Conservation (phyloP, 352 stramenopile species). For the Halophytophthora polymorphica region DNA sequence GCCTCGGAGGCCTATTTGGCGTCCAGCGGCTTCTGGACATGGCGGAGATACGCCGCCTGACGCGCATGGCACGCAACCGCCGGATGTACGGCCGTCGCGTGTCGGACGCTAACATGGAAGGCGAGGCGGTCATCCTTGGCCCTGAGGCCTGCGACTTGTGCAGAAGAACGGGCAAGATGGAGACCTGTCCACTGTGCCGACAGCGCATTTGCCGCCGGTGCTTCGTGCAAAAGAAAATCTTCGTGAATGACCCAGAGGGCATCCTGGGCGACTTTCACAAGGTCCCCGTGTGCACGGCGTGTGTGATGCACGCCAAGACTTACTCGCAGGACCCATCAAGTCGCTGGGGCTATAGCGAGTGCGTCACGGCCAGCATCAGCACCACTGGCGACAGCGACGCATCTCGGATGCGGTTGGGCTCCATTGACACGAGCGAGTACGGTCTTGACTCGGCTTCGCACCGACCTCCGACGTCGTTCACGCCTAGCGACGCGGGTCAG, state of each 20-base stretch:
- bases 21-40: conserved; percentile 42
- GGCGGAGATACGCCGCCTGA: conserved; percentile 43
- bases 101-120: conserved; percentile 1
- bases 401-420: too few species aligned
- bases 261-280: conserved; percentile 44
- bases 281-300: conserved; percentile 36
- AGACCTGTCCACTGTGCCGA: conserved; percentile 23
- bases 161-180: conserved; percentile 11
- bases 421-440: too few species aligned
- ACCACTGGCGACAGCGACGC: too few species aligned
- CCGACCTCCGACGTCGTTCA: too few species aligned
- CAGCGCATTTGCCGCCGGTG: conserved; percentile 29
- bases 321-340: conserved; percentile 14
- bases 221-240: conserved; percentile 34
- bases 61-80: conserved; percentile 28
- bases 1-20: conserved; percentile 34
- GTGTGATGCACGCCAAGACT: conserved; percentile 35
- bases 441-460: too few species aligned
- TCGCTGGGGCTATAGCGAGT: conserved; percentile 13
- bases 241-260: conserved; percentile 25
- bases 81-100: conserved; percentile 10
- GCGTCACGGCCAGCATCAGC: too few species aligned
- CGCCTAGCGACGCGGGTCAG: too few species aligned
- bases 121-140: not conserved
- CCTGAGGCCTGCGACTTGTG: conserved; percentile 20